Evolutionary conservation across 306 rosid genomes (phyloP).

Genomic region (Purshia tridentata): DNA sequence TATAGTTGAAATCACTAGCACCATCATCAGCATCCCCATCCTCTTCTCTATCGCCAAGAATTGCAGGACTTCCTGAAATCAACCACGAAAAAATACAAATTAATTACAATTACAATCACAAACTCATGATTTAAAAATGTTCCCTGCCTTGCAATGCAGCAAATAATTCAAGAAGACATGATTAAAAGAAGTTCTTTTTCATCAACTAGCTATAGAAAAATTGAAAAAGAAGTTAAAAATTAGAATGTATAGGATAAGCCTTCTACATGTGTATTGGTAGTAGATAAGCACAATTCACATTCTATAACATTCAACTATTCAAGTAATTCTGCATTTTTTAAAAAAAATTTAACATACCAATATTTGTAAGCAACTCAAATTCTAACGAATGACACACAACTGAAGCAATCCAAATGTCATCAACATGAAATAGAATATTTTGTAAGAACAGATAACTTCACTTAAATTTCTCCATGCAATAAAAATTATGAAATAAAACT

Average conservation of each 20-base stretch:
- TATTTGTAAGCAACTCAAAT: not conserved
- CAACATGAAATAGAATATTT: not conserved
- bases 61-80: constrained; percentile 83
- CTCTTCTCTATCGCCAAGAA: constrained; percentile 76
- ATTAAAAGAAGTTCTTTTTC: not conserved
- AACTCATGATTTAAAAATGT: not conserved
- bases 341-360: not conserved
- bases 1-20: constrained; percentile 61
- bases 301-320: not conserved
- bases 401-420: not conserved
- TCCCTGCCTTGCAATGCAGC: not conserved
- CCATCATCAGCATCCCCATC: constrained; percentile 57
- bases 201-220: not conserved
- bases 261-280: not conserved
- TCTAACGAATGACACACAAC: not conserved
- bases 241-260: not conserved
- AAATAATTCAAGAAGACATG: not conserved
- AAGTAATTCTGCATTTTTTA: not conserved
- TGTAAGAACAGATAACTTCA: not conserved
- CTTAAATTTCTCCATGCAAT: not conserved
- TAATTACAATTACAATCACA: not conserved
- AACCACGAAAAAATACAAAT: constrained; percentile 14
- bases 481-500: not conserved
- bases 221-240: not conserved
- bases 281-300: not conserved